Conservation (phyloP, 2,329 filamentous ascomycete genomes). For the Fusarium nanum region DNA sequence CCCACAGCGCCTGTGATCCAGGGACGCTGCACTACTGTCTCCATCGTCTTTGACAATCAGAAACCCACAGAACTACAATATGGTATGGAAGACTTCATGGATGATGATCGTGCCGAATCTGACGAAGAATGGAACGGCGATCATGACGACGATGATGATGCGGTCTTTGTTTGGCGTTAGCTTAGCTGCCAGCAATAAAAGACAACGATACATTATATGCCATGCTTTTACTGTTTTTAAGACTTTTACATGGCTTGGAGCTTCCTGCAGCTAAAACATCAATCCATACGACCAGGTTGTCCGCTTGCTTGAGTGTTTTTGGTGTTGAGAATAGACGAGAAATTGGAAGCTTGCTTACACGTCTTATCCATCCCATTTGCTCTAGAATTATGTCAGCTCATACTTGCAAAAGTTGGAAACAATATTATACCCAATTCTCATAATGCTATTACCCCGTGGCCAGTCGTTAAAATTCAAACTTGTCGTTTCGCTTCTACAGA, state of each 20-base stretch:
- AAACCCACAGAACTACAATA: constrained; percentile 76
- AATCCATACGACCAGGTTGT: background rate
- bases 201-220: background rate
- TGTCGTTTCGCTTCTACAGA: background rate
- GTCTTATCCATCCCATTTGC: background rate
- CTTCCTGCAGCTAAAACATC: too few species aligned
- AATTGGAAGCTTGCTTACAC: background rate
- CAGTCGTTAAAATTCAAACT: constrained; percentile 43
- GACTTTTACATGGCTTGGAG: background rate
- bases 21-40: constrained; percentile 76
- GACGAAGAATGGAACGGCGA: constrained; percentile 71
- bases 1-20: constrained; percentile 69
- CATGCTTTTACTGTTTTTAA: background rate
- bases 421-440: background rate
- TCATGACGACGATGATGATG: constrained; percentile 60
- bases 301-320: background rate
- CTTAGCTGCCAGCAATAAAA: background rate
- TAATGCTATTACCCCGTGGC: constrained; percentile 4
- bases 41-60: constrained; percentile 80
- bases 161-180: constrained; percentile 48
- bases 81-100: constrained; percentile 77
- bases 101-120: constrained; percentile 66
- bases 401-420: background rate
- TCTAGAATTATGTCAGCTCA: background rate
- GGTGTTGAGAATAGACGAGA: background rate